phyloP scores from a whole-genome alignment of 306 rosid genomes.

The Arachis hypogaea region DNA sequence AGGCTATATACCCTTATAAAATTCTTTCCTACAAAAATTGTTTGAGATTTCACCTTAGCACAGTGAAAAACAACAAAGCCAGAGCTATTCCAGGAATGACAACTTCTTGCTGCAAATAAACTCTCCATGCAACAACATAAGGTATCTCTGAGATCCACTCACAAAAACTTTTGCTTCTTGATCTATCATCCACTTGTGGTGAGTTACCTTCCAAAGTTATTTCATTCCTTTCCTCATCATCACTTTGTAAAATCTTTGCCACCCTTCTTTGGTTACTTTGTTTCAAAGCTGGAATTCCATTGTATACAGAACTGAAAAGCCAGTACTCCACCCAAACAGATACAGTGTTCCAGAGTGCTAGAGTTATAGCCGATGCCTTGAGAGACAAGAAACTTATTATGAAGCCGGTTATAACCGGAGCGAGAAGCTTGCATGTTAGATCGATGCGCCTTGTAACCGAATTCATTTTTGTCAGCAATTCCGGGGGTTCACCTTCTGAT shows the following conservation, averaged over 20 bases:
- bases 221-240: constrained; percentile 37
- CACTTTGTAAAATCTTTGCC: constrained; percentile 45
- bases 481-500: constrained; percentile 71
- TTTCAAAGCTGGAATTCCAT: constrained; percentile 72
- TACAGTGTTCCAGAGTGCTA: constrained; percentile 72
- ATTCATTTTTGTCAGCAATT: constrained; percentile 68
- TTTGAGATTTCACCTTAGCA: constrained; percentile 65
- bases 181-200: constrained; percentile 30
- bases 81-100: constrained; percentile 83
- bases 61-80: constrained; percentile 81
- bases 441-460: constrained; percentile 80
- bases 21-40: neutral
- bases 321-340: constrained; percentile 85
- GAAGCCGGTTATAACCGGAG: constrained; percentile 87
- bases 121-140: constrained; percentile 73
- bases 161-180: constrained; percentile 30
- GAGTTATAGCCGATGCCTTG: constrained; percentile 75
- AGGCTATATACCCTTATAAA: neutral
- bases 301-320: constrained; percentile 78
- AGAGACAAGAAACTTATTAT: constrained; percentile 82
- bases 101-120: constrained; percentile 74
- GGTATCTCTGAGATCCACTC: constrained; percentile 51
- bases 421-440: constrained; percentile 76
- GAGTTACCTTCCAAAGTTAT: constrained; percentile 36
- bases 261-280: constrained; percentile 60